Evolutionary conservation across 2,329 filamentous ascomycete genomes (phyloP), one percentile per base, ranked within the genome.

Genomic region (Aspergillus jensenii): DNA sequence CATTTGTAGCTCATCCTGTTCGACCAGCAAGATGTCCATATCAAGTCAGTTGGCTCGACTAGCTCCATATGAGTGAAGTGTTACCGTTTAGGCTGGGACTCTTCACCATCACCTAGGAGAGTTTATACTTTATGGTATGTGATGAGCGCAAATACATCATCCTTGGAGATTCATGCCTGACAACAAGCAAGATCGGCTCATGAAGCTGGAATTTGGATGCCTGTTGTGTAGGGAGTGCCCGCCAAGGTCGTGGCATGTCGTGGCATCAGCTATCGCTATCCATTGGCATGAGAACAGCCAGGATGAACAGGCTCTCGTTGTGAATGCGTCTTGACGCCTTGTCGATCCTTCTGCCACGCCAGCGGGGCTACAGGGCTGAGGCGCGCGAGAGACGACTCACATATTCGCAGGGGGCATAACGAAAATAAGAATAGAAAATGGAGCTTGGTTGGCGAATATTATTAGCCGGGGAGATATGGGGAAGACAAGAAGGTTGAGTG

Each of bases 341-440:
- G 55, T 57, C 43, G 55, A 57, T 57, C 55, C 35, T 31, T 12
- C 11, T 37, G 27, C 45, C 44, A 56, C 41, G 3, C 43, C 43
- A 47, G 49, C 23, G 55, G 55, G 55, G 55, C 35, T 35, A 47
- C 55, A 57, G 55, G 55, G 55, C 55, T 57, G 55, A 57, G 41
- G 17, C 23, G 25, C 43, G 51, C 43, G 33, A 27, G 31, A 48
- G 37, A n/a, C 37, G 40, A 25, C 14, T 46, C 44, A 31, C 14
- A 17, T 31, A 9, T 31, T 48, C 4, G 19, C 45, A 27, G 37
- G 37, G 31, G 23, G 47, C 33, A 54, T 48, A 23, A 45, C 33
- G 27, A 48, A 6, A 23, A 45, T 23, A 54, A 54, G 27, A 31
- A 54, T 47, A 46, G 43, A 41, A 19, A 25, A 54, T 46, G 51